Conservation (phyloP, 148 eudicot species). For the Silene latifolia region DNA sequence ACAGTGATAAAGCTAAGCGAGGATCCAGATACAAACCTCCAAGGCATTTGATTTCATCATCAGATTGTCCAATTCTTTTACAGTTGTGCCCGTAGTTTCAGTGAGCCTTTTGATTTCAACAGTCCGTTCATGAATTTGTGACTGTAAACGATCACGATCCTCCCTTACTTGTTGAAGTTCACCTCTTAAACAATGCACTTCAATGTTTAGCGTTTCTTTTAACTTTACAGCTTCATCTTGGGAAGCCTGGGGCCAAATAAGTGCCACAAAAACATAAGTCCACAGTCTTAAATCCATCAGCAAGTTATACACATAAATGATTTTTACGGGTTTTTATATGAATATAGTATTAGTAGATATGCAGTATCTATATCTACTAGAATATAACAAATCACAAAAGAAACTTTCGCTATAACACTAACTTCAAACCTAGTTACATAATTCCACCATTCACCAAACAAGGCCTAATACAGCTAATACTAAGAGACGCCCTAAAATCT, state of each 20-base stretch:
- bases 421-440: neutral
- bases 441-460: neutral
- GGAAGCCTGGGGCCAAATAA: slow-evolving; percentile 33
- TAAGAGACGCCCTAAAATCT: neutral
- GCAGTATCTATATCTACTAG: too few relatives aligned
- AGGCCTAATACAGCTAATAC: neutral
- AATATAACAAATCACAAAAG: neutral
- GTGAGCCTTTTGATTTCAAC: slow-evolving; percentile 41
- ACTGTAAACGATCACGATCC: slow-evolving; percentile 51
- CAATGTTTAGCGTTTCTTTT: slow-evolving; percentile 42
- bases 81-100: slow-evolving; percentile 58
- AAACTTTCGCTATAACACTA: neutral
- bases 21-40: slow-evolving; percentile 43
- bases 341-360: too few relatives aligned
- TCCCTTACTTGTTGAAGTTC: slow-evolving; percentile 66
- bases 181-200: slow-evolving; percentile 43
- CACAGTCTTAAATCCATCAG: neutral
- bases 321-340: neutral
- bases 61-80: slow-evolving; percentile 48
- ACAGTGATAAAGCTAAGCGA: neutral
- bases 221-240: slow-evolving; percentile 54
- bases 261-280: neutral
- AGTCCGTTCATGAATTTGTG: slow-evolving; percentile 37
- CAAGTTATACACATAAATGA: neutral
- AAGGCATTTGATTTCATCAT: slow-evolving; percentile 48